Evolutionary conservation across 768 basidiomycete species (phyloP).

Genomic region (Tephrocybe sp.): DNA sequence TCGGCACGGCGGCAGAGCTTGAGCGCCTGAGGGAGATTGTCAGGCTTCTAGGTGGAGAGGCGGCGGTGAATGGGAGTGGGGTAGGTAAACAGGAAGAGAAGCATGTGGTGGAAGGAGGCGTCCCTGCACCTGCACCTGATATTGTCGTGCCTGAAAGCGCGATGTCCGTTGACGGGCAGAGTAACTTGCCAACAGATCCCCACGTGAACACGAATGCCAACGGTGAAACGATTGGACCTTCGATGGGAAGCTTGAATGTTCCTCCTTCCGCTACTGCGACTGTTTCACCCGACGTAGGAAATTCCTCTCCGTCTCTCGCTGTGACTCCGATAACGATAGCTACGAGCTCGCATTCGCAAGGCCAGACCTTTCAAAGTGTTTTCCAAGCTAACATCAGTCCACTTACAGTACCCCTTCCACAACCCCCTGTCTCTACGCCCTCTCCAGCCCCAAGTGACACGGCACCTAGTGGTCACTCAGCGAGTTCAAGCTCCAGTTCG

Average conservation of each 20-base stretch:
- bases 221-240: no score
- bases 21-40: slow-evolving; percentile 13
- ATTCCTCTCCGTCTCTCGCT: no score
- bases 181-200: no score
- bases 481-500: background rate
- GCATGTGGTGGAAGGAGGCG: background rate
- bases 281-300: no score
- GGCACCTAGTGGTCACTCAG: no score
- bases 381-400: slow-evolving; percentile 6
- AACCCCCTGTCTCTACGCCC: background rate
- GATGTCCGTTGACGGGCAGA: no score
- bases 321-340: no score
- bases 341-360: background rate
- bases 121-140: no score
- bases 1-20: slow-evolving; percentile 1
- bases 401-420: background rate
- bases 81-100: background rate
- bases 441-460: background rate
- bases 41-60: background rate
- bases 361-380: slow-evolving; percentile 10
- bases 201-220: no score
- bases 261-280: no score
- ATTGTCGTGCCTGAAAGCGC: no score
- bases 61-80: background rate
- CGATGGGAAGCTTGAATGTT: no score